Evolutionary conservation across 75 land plant genomes (phyloP), one percentile per base, ranked within the genome.

Genomic region (Selaginella tamariscina): DNA sequence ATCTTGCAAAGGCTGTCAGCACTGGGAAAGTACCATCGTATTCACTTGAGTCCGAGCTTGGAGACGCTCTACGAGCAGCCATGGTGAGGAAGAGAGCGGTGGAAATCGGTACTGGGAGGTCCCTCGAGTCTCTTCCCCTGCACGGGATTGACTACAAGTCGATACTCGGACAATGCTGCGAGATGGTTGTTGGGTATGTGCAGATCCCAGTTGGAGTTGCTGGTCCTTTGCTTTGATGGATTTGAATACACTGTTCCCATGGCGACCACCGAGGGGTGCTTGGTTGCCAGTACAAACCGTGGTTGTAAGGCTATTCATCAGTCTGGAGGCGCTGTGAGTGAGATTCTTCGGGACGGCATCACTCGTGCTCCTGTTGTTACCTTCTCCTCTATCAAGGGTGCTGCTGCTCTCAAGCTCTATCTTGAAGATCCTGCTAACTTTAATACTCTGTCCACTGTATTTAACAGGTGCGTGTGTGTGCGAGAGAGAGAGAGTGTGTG

Each of bases 191-290:
- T 5, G 62, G 62, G 18, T 59, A 59, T n/a, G 62, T 59, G 18
- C 62, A 59, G 62, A 59, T 59, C 62, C 62, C 62, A 9, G 62
- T 59, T 5, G 62, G 62, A 9, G 62, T 59, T 5, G 62, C 62
- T 8, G 62, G 62, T 23, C 62, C 62, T 21, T 59, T 59, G 62
- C 23, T 59, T 59, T 8, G 62, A 59, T 59, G 62, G 62, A 9
- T 23, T 59, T 8, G 62, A 59, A n/a, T 59, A 59, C 26, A 59
- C 65, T 0, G 72, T 75, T 1, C 77, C 77, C 13, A 75, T 75
- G 77, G 77, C 77, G 1, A 75, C 77, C 18, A 75, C 64, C 0
- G 76, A 77, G 62, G 79, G 79, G 0, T 77, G 75, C 55, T 31
- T 77, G 31, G 79, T 77, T 0, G 77, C 79, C 1, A 77, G 79